Conservation (phyloP, 495 filamentous ascomycete genomes). For the Melanomma pulvis-pyrius region DNA sequence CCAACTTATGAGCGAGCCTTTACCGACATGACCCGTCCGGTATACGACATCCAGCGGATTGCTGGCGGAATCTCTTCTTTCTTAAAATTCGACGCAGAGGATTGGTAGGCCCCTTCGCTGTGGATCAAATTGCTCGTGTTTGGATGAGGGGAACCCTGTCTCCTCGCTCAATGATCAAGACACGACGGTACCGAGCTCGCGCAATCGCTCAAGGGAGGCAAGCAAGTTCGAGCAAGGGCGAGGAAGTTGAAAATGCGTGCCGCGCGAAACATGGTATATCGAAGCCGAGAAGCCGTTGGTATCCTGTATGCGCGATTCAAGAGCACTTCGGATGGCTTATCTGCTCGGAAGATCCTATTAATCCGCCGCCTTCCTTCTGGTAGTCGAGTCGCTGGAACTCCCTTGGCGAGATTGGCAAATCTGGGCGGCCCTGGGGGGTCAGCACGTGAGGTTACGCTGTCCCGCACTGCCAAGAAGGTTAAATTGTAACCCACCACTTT, state of each 20-base stretch:
- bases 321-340: background rate
- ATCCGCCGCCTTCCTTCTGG: background rate
- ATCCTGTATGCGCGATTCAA: background rate
- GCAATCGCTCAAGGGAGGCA: background rate
- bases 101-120: no score
- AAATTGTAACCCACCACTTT: background rate
- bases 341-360: background rate
- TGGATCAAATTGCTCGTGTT: background rate
- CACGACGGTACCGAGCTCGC: background rate
- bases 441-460: background rate
- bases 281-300: no score
- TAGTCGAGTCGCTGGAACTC: background rate
- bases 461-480: constrained; percentile 2
- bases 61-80: no score
- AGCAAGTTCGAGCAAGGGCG: no score
- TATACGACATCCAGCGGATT: no score
- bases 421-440: background rate
- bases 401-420: background rate
- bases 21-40: no score
- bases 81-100: no score
- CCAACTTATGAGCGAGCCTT: no score
- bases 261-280: no score
- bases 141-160: constrained; percentile 3
- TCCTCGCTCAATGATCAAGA: no score
- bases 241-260: no score